phyloP scores from a whole-genome alignment of 768 basidiomycete genomes.

The Gautieria morchelliformis region DNA sequence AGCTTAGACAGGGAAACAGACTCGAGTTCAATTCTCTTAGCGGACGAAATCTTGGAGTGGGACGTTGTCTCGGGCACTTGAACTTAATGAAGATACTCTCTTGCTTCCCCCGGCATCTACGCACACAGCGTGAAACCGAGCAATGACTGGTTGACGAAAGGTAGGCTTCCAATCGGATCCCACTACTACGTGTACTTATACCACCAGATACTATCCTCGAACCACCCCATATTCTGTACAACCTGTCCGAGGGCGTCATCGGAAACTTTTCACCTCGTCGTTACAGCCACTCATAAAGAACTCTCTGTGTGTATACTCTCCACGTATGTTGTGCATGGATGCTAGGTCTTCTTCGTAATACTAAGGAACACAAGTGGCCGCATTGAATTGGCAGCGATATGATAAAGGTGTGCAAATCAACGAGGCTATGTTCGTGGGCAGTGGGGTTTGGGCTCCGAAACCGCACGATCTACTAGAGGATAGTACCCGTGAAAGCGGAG shows the following conservation, averaged over 20 bases:
- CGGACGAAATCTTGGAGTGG: too few relatives aligned
- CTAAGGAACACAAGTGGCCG: constrained; percentile 50
- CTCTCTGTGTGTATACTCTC: constrained; percentile 15
- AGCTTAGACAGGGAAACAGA: too few relatives aligned
- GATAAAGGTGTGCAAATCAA: constrained; percentile 38
- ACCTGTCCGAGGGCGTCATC: constrained; percentile 46
- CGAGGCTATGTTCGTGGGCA: constrained; percentile 52
- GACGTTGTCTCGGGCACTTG: too few relatives aligned
- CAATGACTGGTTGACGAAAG: constrained; percentile 38
- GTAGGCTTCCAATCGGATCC: constrained; percentile 16
- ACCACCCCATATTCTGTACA: constrained; percentile 45
- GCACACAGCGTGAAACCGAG: constrained; percentile 52
- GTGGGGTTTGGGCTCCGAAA: constrained; percentile 44
- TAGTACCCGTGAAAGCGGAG: not conserved
- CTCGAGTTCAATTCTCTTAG: too few relatives aligned
- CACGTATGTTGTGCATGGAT: not conserved
- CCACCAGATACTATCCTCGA: constrained; percentile 27
- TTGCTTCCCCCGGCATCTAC: constrained; percentile 49
- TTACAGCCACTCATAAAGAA: constrained; percentile 29
- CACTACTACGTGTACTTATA: not conserved
- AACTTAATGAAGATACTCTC: too few relatives aligned
- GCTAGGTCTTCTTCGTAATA: not conserved
- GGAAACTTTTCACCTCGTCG: constrained; percentile 25
- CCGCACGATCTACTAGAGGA: constrained; percentile 23
- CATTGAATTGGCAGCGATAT: constrained; percentile 53